Conservation (phyloP, 1,284 basidiomycete species). For the Vanrija humicola region DNA sequence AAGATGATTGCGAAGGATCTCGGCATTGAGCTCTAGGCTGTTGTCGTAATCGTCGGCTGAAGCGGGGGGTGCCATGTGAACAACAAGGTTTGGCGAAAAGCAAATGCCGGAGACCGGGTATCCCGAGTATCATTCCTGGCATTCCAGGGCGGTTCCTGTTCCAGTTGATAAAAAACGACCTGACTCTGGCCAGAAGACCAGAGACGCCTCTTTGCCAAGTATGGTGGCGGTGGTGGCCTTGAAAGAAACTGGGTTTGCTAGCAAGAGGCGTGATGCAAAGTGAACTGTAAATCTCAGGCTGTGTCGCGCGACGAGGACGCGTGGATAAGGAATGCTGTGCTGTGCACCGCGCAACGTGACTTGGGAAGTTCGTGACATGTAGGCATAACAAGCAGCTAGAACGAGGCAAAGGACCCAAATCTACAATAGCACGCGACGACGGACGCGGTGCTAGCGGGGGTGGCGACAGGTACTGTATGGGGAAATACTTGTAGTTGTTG, state of each 20-base stretch:
- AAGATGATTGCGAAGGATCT: constrained; percentile 49
- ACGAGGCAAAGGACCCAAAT: background rate
- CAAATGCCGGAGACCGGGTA: too few relatives aligned
- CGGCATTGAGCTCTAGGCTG: constrained; percentile 23
- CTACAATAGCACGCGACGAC: background rate
- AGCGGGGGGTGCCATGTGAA: background rate
- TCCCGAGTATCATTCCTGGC: too few relatives aligned
- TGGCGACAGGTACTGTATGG: background rate
- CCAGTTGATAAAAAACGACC: too few relatives aligned
- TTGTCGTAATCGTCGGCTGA: background rate
- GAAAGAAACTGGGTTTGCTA: background rate
- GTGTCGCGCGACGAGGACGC: background rate
- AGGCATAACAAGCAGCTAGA: background rate
- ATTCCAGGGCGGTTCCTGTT: too few relatives aligned
- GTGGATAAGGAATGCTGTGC: too few relatives aligned
- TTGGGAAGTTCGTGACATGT: too few relatives aligned
- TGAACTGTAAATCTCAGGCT: background rate
- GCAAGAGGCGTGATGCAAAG: background rate
- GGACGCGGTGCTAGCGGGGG: background rate
- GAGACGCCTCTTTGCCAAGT: too few relatives aligned
- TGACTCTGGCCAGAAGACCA: too few relatives aligned
- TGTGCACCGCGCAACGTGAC: too few relatives aligned
- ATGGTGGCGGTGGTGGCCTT: background rate
- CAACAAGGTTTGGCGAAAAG: background rate
- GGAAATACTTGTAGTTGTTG: background rate